Base-by-base conservation (phyloP, 2,329 filamentous ascomycete species). In the Neodidymelliopsis sp. region DNA sequence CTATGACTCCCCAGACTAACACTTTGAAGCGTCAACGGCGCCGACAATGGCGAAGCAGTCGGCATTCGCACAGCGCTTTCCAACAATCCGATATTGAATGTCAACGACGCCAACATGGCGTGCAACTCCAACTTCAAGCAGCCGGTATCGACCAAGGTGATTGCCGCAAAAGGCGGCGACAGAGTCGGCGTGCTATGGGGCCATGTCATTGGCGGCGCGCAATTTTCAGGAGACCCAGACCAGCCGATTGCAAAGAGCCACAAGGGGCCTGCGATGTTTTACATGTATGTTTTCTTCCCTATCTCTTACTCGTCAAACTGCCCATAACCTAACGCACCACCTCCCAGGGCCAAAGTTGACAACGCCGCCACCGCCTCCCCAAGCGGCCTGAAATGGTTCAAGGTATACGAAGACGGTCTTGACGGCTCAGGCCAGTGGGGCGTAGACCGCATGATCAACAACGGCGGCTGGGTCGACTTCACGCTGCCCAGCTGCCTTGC, bases 191-290 rank as follows among this genome's bases (percentile, higher is more conserved):
- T 79, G 2, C 77, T 73, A 65, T 83, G 77, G 74, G 78, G 79
- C 30, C 81, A 83, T 59, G 72, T 82, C 39, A 77, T 83, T 45
- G 81, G 81, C 42, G 81, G 81, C 36, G 72, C 76, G 6, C 79
- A 83, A 64, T 75, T 72, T 56, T 42, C 78, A 33, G 74, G 74
- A 54, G 66, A 69, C 15, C 55, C 70, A 2, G 79, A 81, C 50
- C 70, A 81, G 49, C 78, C 78, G 6, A 80, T 80, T 52, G 78
- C 79, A 7, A 66, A 71, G 38, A 75, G 70, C 23, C 77, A 80
- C 60, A 79, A 80, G 68, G 78, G 78, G 8, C 70, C 70, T 11
- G 61, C 71, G 4, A 61, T 73, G 8, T 67, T 74, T 34, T 74
- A 75, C 56, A 64, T 75, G 65, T 70, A 63, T 15, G 31, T 38